Base-by-base conservation (phyloP, 2,329 filamentous ascomycete genomes). In the Fusarium pseudoanthophilum region DNA sequence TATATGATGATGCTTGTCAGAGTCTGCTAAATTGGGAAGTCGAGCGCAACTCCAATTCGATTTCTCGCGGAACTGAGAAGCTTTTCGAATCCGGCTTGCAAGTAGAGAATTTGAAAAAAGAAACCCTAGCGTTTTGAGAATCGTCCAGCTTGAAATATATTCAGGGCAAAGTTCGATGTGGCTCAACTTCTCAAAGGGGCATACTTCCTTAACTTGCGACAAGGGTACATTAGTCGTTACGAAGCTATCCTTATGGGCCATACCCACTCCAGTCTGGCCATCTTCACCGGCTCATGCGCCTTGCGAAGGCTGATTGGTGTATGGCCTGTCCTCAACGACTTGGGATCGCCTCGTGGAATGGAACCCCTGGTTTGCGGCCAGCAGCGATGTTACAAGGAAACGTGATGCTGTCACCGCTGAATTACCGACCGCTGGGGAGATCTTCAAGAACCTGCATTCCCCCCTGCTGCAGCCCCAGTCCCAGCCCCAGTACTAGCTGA, bases 251-350 rank as follows among this genome's bases (percentile, higher is more conserved):
- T 52, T 21, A 60, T 40, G 39, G 62, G 30, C 56, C 43, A 55
- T 75, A 61, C 68, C 76, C 73, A 76, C 73, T 60, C 53, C 42
- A 74, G 66, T 73, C 66, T 71, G 75, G 58, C 60, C 69, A 68
- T 69, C 43, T 59, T 61, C 53, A 49, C 51, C 42, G 65, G 61
- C 71, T 75, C 69, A 71, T 61, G 42, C 49, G 55, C 68, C 66
- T 64, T 49, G 58, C 62, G 57, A 40, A 66, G 69, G 65, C 66
- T 74, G 73, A 78, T 78, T 76, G 76, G 76, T 59, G 60, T 69
- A 55, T 58, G 52, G 48, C 49, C 53, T 45, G 55, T 60, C 70
- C 64, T 73, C 69, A 70, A 53, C 32, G 64, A 58, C 57, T 67
- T 77, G 75, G 72, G 74, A 69, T 75, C 71, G 56, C 57, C 66